Evolutionary conservation across 495 filamentous ascomycete species (phyloP).

Genomic region (Paragyromitra xinjiangensis): DNA sequence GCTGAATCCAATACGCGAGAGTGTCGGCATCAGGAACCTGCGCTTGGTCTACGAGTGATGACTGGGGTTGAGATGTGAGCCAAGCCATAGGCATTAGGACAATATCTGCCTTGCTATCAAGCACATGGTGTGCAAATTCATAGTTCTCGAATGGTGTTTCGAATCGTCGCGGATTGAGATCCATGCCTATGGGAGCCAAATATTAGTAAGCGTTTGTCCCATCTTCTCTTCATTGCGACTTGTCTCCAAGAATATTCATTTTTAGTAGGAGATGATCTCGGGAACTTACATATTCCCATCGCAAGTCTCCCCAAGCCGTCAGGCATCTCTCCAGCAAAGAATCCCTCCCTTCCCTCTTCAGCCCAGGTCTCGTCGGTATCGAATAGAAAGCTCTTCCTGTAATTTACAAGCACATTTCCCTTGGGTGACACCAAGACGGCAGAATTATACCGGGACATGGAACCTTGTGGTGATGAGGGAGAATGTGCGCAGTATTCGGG

Average conservation of each 20-base stretch:
- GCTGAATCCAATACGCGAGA: constrained; percentile 87
- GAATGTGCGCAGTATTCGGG: constrained; percentile 73
- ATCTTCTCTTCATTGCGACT: constrained; percentile 35
- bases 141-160: constrained; percentile 73
- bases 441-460: constrained; percentile 77
- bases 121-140: constrained; percentile 83
- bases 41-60: constrained; percentile 58
- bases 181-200: constrained; percentile 64
- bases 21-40: constrained; percentile 76
- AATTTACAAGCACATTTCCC: constrained; percentile 79
- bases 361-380: constrained; percentile 95
- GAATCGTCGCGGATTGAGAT: constrained; percentile 67
- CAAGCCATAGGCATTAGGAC: constrained; percentile 90
- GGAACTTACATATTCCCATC: constrained; percentile 84
- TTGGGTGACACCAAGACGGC: constrained; percentile 77
- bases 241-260: neutral
- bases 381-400: constrained; percentile 89
- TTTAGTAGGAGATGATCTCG: neutral
- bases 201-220: constrained; percentile 24
- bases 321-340: constrained; percentile 64
- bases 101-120: constrained; percentile 72
- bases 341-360: constrained; percentile 73
- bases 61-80: constrained; percentile 69
- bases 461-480: constrained; percentile 56
- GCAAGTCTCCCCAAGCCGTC: constrained; percentile 69